Base-by-base conservation (phyloP, 164 flowering plant genomes). In the Platanus orientalis region DNA sequence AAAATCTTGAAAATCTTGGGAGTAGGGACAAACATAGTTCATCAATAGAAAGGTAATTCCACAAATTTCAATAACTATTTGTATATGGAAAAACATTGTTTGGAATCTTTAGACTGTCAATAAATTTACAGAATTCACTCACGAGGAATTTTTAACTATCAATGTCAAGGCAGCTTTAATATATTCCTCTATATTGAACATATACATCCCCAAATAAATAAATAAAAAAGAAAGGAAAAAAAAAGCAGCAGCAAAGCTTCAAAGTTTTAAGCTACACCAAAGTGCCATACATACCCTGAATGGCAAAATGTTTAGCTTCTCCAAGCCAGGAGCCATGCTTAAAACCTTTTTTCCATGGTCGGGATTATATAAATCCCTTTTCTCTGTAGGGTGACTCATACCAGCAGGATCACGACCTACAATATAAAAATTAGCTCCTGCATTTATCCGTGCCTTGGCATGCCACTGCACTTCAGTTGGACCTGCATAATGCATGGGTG, bases 341-440 rank as follows among this genome's bases (percentile, higher is more conserved):
- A 90, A 54, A 58, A 93, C 96, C 79, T 85, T 90, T 67, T 89
- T 93, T 57, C 98, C 98, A 73, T 93, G 98, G 77, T 90, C 96
- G 10, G 98, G 96, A 69, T 93, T 95, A 77, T 93, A 93, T 26
- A 93, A 69, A 72, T 90, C 97, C 71, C 95, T 85, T 78, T 88
- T 93, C 78, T 90, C 94, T 34, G 82, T 81, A 39, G 98, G 98
- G 60, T 93, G 97, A 68, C 96, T 76, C 97, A 93, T 93, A 42
- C 96, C 98, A 76, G 97, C 98, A 63, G 98, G 98, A 79, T 90
- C 98, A 71, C 98, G 96, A 16, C 97, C 98, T 1, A 93, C 98
- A 28, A 93, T 93, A 48, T 93, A 92, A 73, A 90, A 92, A 74
- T 92, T 92, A 55, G 96, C 98, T 53, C 98, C 98, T 10, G 98